Evolutionary conservation across 225 moss, liverwort and hornwort genomes (phyloP), one percentile per base, ranked within the genome.

Genomic region (Marchantia polymorpha): DNA sequence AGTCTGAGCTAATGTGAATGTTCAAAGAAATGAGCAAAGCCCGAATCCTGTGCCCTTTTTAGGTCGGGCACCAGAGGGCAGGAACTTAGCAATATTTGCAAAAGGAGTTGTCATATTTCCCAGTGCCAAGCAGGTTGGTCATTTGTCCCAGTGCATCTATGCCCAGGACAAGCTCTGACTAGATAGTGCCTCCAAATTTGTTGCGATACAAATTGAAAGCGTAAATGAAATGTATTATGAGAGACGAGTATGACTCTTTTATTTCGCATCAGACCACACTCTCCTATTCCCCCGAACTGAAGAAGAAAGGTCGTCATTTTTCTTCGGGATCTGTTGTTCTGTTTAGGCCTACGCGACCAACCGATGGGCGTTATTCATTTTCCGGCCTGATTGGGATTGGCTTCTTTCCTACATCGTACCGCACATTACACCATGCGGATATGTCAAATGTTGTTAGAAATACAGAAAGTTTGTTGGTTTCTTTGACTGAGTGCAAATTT

Each of bases 151-250:
- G 29, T 75, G 55, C 74, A 75, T 75, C 56, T 75, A 30, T 30
- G 74, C 74, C 54, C 19, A 55, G 74, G 74, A 75, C 30, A 58
- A 75, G 30, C 19, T 56, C 56, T 31, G 54, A 75, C 27, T 75
- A 56, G 56, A 56, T 75, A 56, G 31, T 39, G 25, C 56, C 52
- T 58, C 54, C 29, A 55, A n/a, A 19, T 56, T 75, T 58, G 27
- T 75, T 75, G 10, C 72, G 52, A 52, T 39, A 51, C 71, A 72
- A 72, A 72, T 72, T 73, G 74, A 29, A 75, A 48, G 55, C 8
- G 16, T 58, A 53, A 73, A 73, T 73, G 73, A 52, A 73, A 26
- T 30, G 52, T 75, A 75, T 17, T 58, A 75, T 75, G 39, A 19
- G 14, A 30, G 74, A 75, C 30, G 11, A 69, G 29, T 69, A 6